These are phyloP conservation scores for Microsporum audouinii DNA, from an alignment of 2,329 filamentous ascomycete species.

Conservation along the genomic window DNA sequence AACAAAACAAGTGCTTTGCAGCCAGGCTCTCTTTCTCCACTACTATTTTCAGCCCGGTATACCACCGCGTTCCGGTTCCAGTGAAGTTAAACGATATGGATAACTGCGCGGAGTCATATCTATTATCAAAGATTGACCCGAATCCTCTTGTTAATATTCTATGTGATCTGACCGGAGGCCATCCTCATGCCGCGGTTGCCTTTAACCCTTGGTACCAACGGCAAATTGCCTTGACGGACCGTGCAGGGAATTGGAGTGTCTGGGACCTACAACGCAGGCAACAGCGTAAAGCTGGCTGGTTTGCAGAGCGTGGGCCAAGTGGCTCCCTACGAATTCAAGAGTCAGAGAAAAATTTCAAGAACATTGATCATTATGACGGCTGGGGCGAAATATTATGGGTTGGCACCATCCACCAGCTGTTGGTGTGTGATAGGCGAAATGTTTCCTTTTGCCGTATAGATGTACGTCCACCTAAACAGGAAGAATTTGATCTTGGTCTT, in stretches of 20 bases:
- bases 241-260: conserved; percentile 43
- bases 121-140: conserved; percentile 14
- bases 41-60: conserved; percentile 38
- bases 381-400: conserved; percentile 36
- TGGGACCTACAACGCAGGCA: conserved; percentile 32
- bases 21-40: conserved; percentile 39
- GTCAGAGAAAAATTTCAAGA: conserved; percentile 12
- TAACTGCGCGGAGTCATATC: conserved; percentile 14
- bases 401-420: conserved; percentile 29
- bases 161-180: conserved; percentile 34
- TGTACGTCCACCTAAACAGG: conserved; percentile 18
- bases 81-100: not conserved
- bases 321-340: conserved; percentile 20
- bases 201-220: conserved; percentile 50
- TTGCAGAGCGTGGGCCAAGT: conserved; percentile 19
- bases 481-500: conserved; percentile 28
- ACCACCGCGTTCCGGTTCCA: conserved; percentile 23
- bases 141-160: conserved; percentile 38
- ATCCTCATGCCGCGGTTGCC: conserved; percentile 42
- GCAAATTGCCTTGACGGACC: conserved; percentile 47
- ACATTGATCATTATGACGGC: conserved; percentile 27
- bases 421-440: conserved; percentile 42
- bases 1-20: conserved; percentile 37
- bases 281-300: conserved; percentile 22
- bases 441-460: conserved; percentile 28